Evolutionary conservation across 2,329 filamentous ascomycete genomes (phyloP).

Genomic region (Penicillium griseofulvum): DNA sequence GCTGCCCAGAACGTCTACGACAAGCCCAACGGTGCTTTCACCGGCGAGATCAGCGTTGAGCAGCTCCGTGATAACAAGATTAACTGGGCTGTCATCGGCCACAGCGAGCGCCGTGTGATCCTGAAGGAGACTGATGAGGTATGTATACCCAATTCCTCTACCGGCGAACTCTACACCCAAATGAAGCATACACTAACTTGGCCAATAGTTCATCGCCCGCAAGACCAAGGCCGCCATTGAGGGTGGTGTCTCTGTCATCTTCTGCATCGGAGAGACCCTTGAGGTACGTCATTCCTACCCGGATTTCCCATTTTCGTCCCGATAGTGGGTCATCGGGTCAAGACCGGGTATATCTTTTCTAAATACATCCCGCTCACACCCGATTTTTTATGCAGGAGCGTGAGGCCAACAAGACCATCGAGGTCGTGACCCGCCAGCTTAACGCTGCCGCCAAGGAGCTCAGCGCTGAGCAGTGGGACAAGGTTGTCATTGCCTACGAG

Average conservation of each 20-base stretch:
- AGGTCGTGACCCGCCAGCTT: conserved; percentile 71
- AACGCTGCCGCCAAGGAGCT: conserved; percentile 70
- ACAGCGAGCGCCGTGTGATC: conserved; percentile 91
- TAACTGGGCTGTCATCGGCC: conserved; percentile 86
- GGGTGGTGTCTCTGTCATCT: conserved; percentile 83
- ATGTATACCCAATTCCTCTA: conserved; percentile 18
- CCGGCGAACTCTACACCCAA: not conserved
- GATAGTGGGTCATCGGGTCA: conserved; percentile 19
- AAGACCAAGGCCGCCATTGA: conserved; percentile 95
- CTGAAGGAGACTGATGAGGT: conserved; percentile 77
- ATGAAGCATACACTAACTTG: not conserved
- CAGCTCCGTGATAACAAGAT: conserved; percentile 89
- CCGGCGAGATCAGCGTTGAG: conserved; percentile 88
- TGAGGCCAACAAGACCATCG: conserved; percentile 79
- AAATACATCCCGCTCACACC: conserved; percentile 24
- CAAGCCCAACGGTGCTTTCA: conserved; percentile 95
- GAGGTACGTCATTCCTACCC: conserved; percentile 51
- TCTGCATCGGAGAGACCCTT: conserved; percentile 95
- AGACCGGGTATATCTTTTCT: conserved; percentile 10
- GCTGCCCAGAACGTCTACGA: conserved; percentile 97
- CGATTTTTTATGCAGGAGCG: conserved; percentile 58
- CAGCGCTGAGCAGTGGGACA: conserved; percentile 76
- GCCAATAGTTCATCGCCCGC: conserved; percentile 66
- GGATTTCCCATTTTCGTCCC: conserved; percentile 19
- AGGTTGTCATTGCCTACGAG: conserved; percentile 97